Percentiles rank a stretch among this genome's conserved stretches.
phyloP scores from a whole-genome alignment of 805 yeast genomes.

The Lipomyces anomalus region DNA sequence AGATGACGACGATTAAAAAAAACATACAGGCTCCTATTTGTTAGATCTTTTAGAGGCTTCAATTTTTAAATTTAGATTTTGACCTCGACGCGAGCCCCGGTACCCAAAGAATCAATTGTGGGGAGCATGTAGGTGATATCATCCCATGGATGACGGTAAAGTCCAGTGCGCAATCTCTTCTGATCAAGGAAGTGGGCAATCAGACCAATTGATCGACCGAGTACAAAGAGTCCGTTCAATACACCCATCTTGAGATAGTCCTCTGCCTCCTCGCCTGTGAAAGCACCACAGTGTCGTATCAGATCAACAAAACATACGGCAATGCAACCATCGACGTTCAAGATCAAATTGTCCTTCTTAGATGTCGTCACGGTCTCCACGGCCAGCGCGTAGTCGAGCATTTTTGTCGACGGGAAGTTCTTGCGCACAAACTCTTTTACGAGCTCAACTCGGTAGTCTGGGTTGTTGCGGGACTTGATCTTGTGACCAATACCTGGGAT shows the following conservation, averaged over 20 bases:
- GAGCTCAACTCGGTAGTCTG: constrained; percentile 44
- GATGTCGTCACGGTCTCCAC: constrained; percentile 47
- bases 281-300: constrained; percentile 41
- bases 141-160: constrained; percentile 46
- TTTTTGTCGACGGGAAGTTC: constrained; percentile 40
- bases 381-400: constrained; percentile 43
- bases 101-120: background rate
- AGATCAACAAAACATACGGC: constrained; percentile 43
- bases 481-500: constrained; percentile 46
- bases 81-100: background rate
- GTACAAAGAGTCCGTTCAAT: constrained; percentile 42
- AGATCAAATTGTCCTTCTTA: constrained; percentile 43
- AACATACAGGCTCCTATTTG: too few relatives aligned
- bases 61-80: too few relatives aligned
- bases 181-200: constrained; percentile 45
- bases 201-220: constrained; percentile 43
- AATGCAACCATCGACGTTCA: constrained; percentile 44
- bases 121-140: constrained; percentile 38
- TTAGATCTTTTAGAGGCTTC: too few relatives aligned
- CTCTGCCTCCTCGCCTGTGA: constrained; percentile 41
- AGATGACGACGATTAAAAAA: too few relatives aligned
- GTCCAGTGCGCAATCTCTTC: constrained; percentile 43
- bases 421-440: constrained; percentile 43
- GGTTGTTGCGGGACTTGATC: constrained; percentile 45
- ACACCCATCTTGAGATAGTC: constrained; percentile 44